Conservation (phyloP, 352 stramenopile species). For the Achlya hypogyna region DNA sequence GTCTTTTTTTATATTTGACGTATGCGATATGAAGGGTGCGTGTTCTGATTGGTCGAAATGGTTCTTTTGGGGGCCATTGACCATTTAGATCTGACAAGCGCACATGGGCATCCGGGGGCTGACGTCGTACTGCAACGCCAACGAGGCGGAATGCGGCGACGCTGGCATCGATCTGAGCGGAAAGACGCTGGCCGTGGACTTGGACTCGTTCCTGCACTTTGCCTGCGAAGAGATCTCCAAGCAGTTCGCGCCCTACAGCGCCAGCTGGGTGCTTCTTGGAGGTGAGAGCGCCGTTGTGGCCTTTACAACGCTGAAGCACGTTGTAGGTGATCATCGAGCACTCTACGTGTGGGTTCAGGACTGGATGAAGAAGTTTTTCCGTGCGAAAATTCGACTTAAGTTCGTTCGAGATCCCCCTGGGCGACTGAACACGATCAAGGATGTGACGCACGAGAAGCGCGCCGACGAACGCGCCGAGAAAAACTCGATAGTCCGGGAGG, state of each 20-base stretch:
- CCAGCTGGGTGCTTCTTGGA: conserved; percentile 55
- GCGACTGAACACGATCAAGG: conserved; percentile 71
- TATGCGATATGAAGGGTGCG: too few species aligned
- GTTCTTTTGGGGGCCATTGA: not conserved
- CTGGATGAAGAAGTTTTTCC: conserved; percentile 29
- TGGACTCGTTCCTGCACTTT: conserved; percentile 68
- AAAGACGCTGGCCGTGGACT: conserved; percentile 72
- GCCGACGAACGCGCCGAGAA: conserved; percentile 41
- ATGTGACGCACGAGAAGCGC: conserved; percentile 40
- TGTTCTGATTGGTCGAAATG: not conserved
- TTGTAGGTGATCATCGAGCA: not conserved
- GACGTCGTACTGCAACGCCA: conserved; percentile 1
- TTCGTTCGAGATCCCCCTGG: conserved; percentile 69
- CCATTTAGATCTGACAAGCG: not conserved
- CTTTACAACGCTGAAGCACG: not conserved
- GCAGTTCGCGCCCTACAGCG: conserved; percentile 28
- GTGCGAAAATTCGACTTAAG: conserved; percentile 38
- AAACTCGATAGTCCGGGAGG: conserved; percentile 30
- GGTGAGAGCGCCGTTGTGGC: conserved; percentile 14
- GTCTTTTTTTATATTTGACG: not conserved
- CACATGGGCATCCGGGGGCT: conserved; percentile 19
- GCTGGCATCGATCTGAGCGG: conserved; percentile 24
- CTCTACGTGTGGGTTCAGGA: conserved; percentile 40
- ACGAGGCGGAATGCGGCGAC: not conserved
- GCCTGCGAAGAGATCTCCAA: conserved; percentile 48